Conservation (phyloP, 805 yeast species). For the Teunomyces tritomae region DNA sequence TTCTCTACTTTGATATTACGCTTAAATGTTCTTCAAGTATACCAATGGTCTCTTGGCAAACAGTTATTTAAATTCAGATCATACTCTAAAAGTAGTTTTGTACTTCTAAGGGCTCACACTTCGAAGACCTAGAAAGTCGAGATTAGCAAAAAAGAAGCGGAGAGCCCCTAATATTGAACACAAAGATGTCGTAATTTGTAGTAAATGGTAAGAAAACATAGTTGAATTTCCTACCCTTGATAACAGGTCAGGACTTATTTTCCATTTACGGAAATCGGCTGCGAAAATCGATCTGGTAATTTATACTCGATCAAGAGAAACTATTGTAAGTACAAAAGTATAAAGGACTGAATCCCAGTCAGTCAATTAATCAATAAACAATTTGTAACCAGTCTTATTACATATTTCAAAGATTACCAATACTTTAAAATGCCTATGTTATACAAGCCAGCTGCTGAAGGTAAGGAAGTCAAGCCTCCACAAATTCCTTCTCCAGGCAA, state of each 20-base stretch:
- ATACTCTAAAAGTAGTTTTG: too few species aligned
- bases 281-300: background rate
- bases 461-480: slow-evolving; percentile 53
- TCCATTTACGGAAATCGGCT: slow-evolving; percentile 5
- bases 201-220: background rate
- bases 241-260: slow-evolving; percentile 7
- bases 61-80: too few species aligned
- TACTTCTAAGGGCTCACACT: too few species aligned
- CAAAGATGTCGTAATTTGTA: too few species aligned
- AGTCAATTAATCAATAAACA: background rate
- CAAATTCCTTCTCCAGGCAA: slow-evolving; percentile 61
- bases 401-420: background rate
- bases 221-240: background rate
- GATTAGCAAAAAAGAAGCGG: background rate
- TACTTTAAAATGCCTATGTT: slow-evolving; percentile 48
- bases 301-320: background rate
- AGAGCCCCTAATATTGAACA: too few species aligned
- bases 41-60: too few species aligned
- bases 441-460: slow-evolving; percentile 53
- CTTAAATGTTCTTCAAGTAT: too few species aligned
- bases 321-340: background rate
- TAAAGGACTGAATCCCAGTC: background rate
- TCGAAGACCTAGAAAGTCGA: too few species aligned
- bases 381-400: background rate
- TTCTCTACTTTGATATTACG: too few species aligned